Evolutionary conservation across 2,329 filamentous ascomycete species (phyloP).

Genomic region (Trichothecium roseum): DNA sequence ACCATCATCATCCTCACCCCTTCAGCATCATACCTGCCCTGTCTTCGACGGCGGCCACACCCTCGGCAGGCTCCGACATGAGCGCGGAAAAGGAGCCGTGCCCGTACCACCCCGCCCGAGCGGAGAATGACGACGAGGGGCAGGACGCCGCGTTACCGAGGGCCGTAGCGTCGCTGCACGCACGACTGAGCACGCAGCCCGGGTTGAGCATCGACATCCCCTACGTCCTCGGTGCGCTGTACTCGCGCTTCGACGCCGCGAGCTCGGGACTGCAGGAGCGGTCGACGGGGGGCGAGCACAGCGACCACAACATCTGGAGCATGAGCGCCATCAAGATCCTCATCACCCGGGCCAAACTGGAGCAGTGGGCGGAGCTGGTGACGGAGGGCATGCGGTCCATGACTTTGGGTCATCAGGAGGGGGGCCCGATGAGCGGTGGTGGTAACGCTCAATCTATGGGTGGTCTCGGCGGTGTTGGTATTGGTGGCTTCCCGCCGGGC

Average conservation of each 20-base stretch:
- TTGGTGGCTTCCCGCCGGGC: not conserved
- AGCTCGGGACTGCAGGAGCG: conserved; percentile 23
- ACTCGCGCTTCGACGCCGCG: conserved; percentile 30
- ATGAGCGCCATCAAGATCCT: conserved; percentile 35
- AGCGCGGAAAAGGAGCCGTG: conserved; percentile 7
- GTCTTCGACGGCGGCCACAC: conserved; percentile 3
- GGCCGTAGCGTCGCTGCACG: conserved; percentile 28
- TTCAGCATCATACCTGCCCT: not conserved
- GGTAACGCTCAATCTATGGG: too few relatives aligned
- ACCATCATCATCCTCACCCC: not conserved
- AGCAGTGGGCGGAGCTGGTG: conserved; percentile 35
- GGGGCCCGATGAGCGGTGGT: conserved; percentile 1
- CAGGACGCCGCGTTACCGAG: conserved; percentile 25
- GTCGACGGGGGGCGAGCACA: conserved; percentile 14
- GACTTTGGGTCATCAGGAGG: conserved; percentile 12
- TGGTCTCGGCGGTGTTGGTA: too few relatives aligned
- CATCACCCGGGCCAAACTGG: conserved; percentile 33
- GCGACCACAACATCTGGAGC: conserved; percentile 36
- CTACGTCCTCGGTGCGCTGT: conserved; percentile 29
- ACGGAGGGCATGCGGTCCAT: conserved; percentile 21
- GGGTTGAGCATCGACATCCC: conserved; percentile 34
- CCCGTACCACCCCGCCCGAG: not conserved
- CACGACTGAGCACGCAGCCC: conserved; percentile 30
- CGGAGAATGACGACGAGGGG: conserved; percentile 8
- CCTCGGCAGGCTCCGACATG: conserved; percentile 4